Evolutionary conservation across 768 basidiomycete genomes (phyloP).

Genomic region (Collybiopsis confluens): DNA sequence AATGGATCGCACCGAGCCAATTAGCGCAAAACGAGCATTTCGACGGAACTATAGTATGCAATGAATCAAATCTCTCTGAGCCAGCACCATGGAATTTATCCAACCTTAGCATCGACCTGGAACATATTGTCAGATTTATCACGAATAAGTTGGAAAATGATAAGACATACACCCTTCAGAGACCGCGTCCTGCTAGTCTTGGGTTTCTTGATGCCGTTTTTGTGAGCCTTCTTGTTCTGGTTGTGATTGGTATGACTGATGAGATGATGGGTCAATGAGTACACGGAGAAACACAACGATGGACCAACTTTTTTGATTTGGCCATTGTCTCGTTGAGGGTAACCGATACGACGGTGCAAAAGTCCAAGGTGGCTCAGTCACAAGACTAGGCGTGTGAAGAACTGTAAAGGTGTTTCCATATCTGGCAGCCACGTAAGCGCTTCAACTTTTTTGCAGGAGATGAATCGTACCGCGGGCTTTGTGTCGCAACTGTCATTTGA

Average conservation of each 20-base stretch:
- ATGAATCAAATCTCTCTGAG: conserved; percentile 10
- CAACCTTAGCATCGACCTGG: conserved; percentile 80
- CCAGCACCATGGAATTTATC: conserved; percentile 14
- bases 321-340: conserved; percentile 58
- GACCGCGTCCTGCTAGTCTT: conserved; percentile 70
- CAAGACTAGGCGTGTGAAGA: not conserved
- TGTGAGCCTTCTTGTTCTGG: conserved; percentile 95
- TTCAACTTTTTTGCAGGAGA: not conserved
- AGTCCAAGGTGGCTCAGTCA: no score
- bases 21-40: conserved; percentile 68
- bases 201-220: conserved; percentile 93
- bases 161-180: conserved; percentile 82
- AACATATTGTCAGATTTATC: conserved; percentile 8
- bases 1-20: conserved; percentile 67
- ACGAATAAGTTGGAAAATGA: conserved; percentile 4
- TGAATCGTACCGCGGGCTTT: no score
- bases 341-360: not conserved
- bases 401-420: conserved; percentile 2
- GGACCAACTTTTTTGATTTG: conserved; percentile 93
- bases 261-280: conserved; percentile 8
- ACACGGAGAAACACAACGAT: not conserved
- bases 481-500: no score
- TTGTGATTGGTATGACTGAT: conserved; percentile 90
- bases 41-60: conserved; percentile 66
- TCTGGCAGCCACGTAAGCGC: not conserved